A percentile compares a stretch with the other conserved stretches of the same genome.
Evolutionary conservation across 2,329 filamentous ascomycete species (phyloP).

Genomic region (Beauveria sp.): DNA sequence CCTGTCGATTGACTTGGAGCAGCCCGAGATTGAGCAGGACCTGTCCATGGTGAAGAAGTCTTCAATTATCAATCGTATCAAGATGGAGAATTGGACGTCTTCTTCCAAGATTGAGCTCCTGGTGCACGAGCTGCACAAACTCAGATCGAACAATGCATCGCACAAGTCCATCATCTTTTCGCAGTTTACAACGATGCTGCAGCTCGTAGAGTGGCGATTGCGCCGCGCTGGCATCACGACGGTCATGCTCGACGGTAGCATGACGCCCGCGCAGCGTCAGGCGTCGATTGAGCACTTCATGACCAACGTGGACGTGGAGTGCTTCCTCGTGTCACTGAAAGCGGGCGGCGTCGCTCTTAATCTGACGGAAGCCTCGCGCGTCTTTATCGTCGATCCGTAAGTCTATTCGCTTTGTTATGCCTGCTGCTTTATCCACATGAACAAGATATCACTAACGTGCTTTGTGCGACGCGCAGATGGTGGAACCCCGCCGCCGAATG

Average conservation of each 20-base stretch:
- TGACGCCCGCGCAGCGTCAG: conserved; percentile 90
- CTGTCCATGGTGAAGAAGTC: conserved; percentile 82
- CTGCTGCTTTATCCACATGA: too few species aligned
- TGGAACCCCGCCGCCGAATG: conserved; percentile 99
- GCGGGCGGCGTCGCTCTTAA: conserved; percentile 94
- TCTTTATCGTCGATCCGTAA: conserved; percentile 94
- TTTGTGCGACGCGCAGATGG: conserved; percentile 55
- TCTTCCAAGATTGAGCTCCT: conserved; percentile 97
- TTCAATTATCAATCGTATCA: conserved; percentile 96
- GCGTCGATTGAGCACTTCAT: conserved; percentile 95
- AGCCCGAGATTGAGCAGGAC: conserved; percentile 91
- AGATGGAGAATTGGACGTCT: conserved; percentile 98
- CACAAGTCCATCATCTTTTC: conserved; percentile 98
- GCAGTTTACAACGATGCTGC: conserved; percentile 94
- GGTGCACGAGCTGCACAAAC: conserved; percentile 85
- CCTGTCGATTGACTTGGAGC: conserved; percentile 84
- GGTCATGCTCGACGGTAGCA: conserved; percentile 95
- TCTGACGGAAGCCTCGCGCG: conserved; percentile 84
- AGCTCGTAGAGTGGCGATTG: conserved; percentile 93
- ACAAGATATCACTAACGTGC: conserved; percentile 17
- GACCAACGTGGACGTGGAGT: conserved; percentile 88
- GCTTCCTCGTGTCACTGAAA: conserved; percentile 92
- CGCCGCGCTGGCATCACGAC: conserved; percentile 96
- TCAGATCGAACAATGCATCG: conserved; percentile 85
- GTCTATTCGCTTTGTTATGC: conserved; percentile 27